Base-by-base conservation (phyloP, 106 monocot genomes). In the Acorus gramineus region DNA sequence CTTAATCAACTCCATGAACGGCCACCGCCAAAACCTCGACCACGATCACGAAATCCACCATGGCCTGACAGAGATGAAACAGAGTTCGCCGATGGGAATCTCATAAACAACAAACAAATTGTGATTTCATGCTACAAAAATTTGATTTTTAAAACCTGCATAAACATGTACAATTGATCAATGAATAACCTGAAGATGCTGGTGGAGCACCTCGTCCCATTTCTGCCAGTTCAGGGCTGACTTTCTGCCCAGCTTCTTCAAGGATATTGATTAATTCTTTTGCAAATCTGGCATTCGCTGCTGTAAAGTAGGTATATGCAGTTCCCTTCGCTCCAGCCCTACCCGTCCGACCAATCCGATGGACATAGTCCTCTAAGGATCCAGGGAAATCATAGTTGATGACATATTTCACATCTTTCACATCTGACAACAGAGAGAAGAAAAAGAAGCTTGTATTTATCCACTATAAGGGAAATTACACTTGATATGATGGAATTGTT, bases 321-420 rank as follows among this genome's bases (percentile, higher is more conserved):
- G 87, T 96, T 73, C 95, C 95, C 49, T 90, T 96, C 12, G 90
- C 90, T 43, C 95, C 95, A 59, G 90, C 95, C 57, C 95, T 71
- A 5, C 95, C 95, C 11, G 91, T 88, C 55, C 91, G 74, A 14
- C 91, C 91, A 71, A 98, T 91, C 6, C 88, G 82, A 60, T 91
- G 91, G 10, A 91, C 91, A 78, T 91, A 98, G 68, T 98, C 96
- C 79, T 98, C 96, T 48, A 98, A 61, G 9, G 96, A 98, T 55
- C 96, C 85, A 68, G 91, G 91, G 66, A 91, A 98, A 65, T 98
- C 96, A 70, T 98, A 98, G 72, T 98, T 98, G 56, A 98, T 80
- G 55, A 98, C 96, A 67, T 85, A 98, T 62, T 88, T 98, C 42
- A 91, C 91, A 79, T 98, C 96, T 70, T 98, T 98, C 64, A 98